Evolutionary conservation across 306 rosid species (phyloP), one percentile per base, ranked within the genome.

Genomic region (Inga laurina): DNA sequence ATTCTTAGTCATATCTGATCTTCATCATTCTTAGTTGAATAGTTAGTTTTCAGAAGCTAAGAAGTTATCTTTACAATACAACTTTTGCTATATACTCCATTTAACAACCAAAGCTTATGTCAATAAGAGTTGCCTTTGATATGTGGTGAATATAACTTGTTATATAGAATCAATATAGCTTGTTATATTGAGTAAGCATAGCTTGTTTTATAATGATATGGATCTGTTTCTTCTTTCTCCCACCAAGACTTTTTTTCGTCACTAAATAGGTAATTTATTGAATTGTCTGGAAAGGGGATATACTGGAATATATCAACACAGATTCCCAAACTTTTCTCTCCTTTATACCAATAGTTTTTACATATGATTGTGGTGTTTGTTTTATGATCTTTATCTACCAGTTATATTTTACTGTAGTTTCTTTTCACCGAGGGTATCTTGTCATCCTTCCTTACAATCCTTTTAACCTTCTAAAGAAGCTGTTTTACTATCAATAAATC

Each of bases 141-240:
- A 21, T 52, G 19, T 52, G 2, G 79, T 56, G 37, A 77, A 30
- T 81, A 27, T 62, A 54, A 39, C 77, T 77, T 64, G 83, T 77
- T 62, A 57, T 75, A 43, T 57, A 57, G 65, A 51, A 16, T 16
- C 45, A 72, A 41, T 81, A 45, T 62, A 54, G 32, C 81, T 77
- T 52, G 83, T 78, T 72, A 59, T 80, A 34, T 24, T 56, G 11
- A 61, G 10, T 61, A 18, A 61, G 32, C 35, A n/a, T 57, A 59
- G 34, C 12, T 59, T 24, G 16, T 61, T 61, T 24, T 61, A 24
- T 61, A 10, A 61, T 61, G 16, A 61, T 24, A 24, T 22, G 15
- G 18, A 24, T 24, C 7, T 24, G 67, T 30, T 24, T 61, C 76
- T 30, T 86, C 74, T 81, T 45, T 80, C 81, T 80, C 46, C 59